Evolutionary conservation across 1,284 basidiomycete species (phyloP).

Genomic region (Boletellus deceptivus): DNA sequence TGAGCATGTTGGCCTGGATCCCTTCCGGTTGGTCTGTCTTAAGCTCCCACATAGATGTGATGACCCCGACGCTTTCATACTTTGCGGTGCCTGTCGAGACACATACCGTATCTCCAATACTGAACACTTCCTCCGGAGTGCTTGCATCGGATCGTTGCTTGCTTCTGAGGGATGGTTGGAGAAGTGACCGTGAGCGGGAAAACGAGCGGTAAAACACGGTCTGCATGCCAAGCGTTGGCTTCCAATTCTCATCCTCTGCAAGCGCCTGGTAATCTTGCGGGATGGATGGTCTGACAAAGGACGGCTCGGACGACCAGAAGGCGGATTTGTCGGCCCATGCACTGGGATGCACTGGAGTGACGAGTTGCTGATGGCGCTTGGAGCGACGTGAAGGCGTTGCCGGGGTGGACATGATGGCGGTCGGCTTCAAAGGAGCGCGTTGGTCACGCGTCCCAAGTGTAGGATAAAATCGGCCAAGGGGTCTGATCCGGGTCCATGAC

Average conservation of each 20-base stretch:
- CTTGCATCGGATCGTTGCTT: constrained; percentile 22
- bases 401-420: constrained; percentile 22
- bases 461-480: not conserved
- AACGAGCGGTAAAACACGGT: constrained; percentile 35
- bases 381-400: constrained; percentile 44
- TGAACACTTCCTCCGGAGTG: constrained; percentile 39
- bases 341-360: constrained; percentile 37
- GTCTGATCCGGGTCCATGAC: not conserved
- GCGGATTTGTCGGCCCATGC: constrained; percentile 32
- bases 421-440: constrained; percentile 12
- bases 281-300: constrained; percentile 38
- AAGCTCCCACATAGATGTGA: constrained; percentile 65
- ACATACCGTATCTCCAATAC: constrained; percentile 62
- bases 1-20: constrained; percentile 39
- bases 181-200: constrained; percentile 19
- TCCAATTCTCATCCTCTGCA: constrained; percentile 36
- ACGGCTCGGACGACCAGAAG: constrained; percentile 42
- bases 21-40: constrained; percentile 27
- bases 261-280: constrained; percentile 32
- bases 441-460: constrained; percentile 22
- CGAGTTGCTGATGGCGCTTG: constrained; percentile 50
- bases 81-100: constrained; percentile 52
- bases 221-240: constrained; percentile 15
- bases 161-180: constrained; percentile 20
- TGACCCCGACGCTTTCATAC: constrained; percentile 60